Base-by-base conservation (phyloP, 2,329 filamentous ascomycete species). In the Chaetomiaceae sp. region DNA sequence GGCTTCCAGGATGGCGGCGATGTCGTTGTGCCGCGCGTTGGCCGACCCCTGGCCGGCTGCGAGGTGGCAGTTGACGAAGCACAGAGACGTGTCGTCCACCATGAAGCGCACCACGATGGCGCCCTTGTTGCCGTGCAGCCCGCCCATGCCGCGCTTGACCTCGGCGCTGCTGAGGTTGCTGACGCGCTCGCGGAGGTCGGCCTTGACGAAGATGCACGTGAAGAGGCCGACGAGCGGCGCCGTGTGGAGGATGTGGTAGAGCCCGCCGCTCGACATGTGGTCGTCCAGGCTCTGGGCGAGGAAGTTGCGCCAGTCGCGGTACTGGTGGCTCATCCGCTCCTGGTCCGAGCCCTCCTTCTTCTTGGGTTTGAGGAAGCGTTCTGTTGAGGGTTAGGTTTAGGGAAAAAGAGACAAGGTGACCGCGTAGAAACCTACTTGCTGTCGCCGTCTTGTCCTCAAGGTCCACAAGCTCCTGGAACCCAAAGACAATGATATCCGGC, bases 391-490 rank as follows among this genome's bases (percentile, higher is more conserved):
- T 45, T 38, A 47, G 44, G n/a, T 3, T 27, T 9, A n/a, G 27
- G n/a, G n/a, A 8, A 17, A 4, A 45, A 22, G 17, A 17, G 29
- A 8, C 5, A 8, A n/a, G 5, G 46, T 20, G n/a, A 17, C 27
- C 9, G 4, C 12, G 14, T 11, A 34, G 15, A 47, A 54, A 77
- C 79, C 65, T 70, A 83, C 84, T 96, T n/a, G 94, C 94, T 20
- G 92, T 97, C 47, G 95, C 88, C 61, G 91, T 95, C 74, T 97
- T 97, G 72, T 99, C 89, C 69, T 99, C 94, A 7, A 99, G 77
- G 66, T 99, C 94, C 4, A 99, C 94, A n/a, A 99, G 79, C 70
- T 99, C 94, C 69, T 99, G 94, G 69, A 99, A 99, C 1, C 91
- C 92, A 75, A 99, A 99, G 1, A 97, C 82, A 2, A 97, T 73